These are phyloP conservation scores for Exophiala xenobiotica DNA, from an alignment of 2,329 filamentous ascomycete species.

Conservation along the genomic window DNA sequence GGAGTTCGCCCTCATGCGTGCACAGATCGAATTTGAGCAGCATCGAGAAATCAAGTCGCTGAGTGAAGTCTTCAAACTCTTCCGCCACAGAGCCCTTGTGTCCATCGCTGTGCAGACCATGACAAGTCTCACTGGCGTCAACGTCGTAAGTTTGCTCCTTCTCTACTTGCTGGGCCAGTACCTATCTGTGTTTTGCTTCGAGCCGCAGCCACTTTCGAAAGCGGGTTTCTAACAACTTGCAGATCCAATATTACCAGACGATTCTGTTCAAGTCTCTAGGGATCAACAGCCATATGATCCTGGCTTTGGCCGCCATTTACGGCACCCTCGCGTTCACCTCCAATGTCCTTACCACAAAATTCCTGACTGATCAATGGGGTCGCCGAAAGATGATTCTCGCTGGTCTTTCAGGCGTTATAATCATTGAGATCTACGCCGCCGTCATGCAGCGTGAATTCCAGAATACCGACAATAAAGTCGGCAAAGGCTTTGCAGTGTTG, in stretches of 20 bases:
- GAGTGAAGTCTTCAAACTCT: constrained; percentile 61
- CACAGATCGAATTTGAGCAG: constrained; percentile 84
- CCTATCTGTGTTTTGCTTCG: too few relatives aligned
- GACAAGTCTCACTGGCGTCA: constrained; percentile 81
- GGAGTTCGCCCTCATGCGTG: constrained; percentile 80
- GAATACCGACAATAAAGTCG: constrained; percentile 53
- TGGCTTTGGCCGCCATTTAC: constrained; percentile 79
- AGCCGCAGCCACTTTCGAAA: too few relatives aligned
- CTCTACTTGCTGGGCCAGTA: too few relatives aligned
- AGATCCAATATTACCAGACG: constrained; percentile 39
- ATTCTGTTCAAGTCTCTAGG: constrained; percentile 69
- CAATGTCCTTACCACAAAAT: constrained; percentile 54
- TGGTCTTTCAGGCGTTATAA: constrained; percentile 52
- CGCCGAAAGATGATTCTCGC: constrained; percentile 57
- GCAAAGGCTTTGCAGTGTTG: constrained; percentile 60
- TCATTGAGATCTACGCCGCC: constrained; percentile 60
- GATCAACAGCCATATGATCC: constrained; percentile 44
- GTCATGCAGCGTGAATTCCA: constrained; percentile 60
- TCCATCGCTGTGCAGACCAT: constrained; percentile 74
- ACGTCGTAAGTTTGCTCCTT: constrained; percentile 77
- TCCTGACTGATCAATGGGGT: constrained; percentile 58
- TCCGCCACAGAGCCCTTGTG: constrained; percentile 63
- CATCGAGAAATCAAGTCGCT: constrained; percentile 55
- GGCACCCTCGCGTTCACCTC: constrained; percentile 92
- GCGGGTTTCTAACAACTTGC: constrained; percentile 43